phyloP scores from a whole-genome alignment of 768 basidiomycete genomes.

The Crepidotus variabilis region DNA sequence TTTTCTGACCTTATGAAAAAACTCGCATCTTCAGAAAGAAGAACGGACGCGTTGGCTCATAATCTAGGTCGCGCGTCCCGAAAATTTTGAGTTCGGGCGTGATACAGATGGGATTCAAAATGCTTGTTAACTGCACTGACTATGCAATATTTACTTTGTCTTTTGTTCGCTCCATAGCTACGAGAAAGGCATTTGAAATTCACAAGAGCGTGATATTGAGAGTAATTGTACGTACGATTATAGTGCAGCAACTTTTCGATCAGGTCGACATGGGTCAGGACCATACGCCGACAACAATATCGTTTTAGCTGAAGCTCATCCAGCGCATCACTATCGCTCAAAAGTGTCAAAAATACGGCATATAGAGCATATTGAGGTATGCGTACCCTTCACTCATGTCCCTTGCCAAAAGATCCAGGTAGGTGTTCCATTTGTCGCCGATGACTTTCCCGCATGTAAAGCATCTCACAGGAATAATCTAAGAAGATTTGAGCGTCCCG shows the following conservation, averaged over 20 bases:
- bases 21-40: no score
- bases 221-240: conserved; percentile 63
- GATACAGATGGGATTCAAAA: no score
- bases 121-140: neutral
- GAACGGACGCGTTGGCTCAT: no score
- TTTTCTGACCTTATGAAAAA: no score
- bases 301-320: conserved; percentile 87
- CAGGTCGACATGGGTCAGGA: conserved; percentile 94
- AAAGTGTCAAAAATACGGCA: neutral
- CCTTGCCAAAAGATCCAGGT: conserved; percentile 74
- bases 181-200: neutral
- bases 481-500: neutral
- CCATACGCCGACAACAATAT: conserved; percentile 97
- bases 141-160: conserved; percentile 29
- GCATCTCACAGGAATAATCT: conserved; percentile 97
- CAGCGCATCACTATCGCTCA: conserved; percentile 68
- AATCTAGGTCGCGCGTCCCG: no score
- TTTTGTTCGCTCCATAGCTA: conserved; percentile 50
- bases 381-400: conserved; percentile 88
- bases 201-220: neutral
- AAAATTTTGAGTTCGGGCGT: no score
- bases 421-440: conserved; percentile 92
- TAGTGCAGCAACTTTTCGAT: conserved; percentile 97
- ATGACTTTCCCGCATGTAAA: conserved; percentile 98
- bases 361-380: neutral